A percentile compares a stretch with the other conserved stretches of the same genome.
Conservation (phyloP, 441 rosid species). For the Adansonia gregorii region DNA sequence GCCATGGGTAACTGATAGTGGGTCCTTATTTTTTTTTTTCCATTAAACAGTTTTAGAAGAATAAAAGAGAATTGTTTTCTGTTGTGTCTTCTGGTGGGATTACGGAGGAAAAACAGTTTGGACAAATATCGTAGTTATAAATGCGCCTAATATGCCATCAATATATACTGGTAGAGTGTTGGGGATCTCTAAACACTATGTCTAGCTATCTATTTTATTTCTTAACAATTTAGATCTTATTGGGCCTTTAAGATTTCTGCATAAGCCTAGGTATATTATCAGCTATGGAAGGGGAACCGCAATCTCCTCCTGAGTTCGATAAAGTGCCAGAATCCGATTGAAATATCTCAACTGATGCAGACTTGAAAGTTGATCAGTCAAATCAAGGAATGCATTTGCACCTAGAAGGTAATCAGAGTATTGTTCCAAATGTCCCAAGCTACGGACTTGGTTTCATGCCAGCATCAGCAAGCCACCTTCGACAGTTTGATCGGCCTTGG, state of each 20-base stretch:
- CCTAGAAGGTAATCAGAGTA: constrained; percentile 51
- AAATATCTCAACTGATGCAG: constrained; percentile 29
- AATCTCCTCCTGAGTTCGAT: constrained; percentile 45
- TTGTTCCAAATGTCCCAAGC: constrained; percentile 55
- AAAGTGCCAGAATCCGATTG: constrained; percentile 35
- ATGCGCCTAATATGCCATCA: background rate
- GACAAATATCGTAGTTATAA: background rate
- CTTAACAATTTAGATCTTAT: constrained; percentile 18
- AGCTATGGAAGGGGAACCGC: constrained; percentile 44
- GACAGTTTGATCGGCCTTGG: constrained; percentile 54
- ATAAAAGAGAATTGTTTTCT: background rate
- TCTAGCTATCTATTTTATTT: constrained; percentile 13
- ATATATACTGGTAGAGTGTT: background rate
- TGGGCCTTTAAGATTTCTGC: constrained; percentile 27
- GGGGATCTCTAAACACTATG: background rate
- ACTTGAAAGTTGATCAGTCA: constrained; percentile 38
- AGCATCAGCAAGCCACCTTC: constrained; percentile 49
- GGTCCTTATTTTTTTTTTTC: background rate
- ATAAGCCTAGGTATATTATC: constrained; percentile 43
- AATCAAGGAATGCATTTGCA: constrained; percentile 45
- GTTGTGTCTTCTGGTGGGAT: background rate
- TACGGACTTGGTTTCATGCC: constrained; percentile 60
- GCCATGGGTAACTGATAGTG: background rate
- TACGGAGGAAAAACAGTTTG: background rate
- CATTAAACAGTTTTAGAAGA: background rate